Evolutionary conservation across 495 filamentous ascomycete genomes (phyloP).

Genomic region (Aspergillus diversus): DNA sequence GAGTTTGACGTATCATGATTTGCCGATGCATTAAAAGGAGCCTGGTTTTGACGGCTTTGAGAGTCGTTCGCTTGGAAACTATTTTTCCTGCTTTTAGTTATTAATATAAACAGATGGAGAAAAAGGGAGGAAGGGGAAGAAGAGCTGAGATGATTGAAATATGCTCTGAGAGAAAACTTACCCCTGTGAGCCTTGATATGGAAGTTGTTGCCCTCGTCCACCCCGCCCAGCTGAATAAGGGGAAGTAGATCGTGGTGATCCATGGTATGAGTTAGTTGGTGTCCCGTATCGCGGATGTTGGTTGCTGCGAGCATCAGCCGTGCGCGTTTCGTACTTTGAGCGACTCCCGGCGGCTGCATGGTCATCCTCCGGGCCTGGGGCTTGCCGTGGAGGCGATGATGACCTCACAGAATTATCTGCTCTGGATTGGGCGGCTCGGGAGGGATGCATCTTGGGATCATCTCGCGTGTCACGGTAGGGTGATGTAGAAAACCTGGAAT

Average conservation of each 20-base stretch:
- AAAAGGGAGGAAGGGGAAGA: conserved; percentile 8
- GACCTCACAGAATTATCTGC: conserved; percentile 34
- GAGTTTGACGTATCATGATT: conserved; percentile 53
- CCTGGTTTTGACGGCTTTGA: conserved; percentile 57
- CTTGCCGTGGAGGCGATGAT: conserved; percentile 45
- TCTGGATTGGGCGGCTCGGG: conserved; percentile 32
- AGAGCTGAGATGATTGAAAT: neutral
- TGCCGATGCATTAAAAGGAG: conserved; percentile 54
- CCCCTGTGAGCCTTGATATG: conserved; percentile 63
- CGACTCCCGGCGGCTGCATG: conserved; percentile 30
- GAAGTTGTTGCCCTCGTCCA: conserved; percentile 53
- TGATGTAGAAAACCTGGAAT: conserved; percentile 37
- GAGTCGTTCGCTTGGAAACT: conserved; percentile 48
- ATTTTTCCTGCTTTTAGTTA: conserved; percentile 42
- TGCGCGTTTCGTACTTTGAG: conserved; percentile 40
- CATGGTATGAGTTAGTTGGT: conserved; percentile 64
- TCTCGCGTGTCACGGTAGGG: conserved; percentile 30
- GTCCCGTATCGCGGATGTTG: conserved; percentile 49
- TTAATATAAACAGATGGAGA: conserved; percentile 28
- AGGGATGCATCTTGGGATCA: conserved; percentile 38
- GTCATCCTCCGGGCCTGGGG: conserved; percentile 40
- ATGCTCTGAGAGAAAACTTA: conserved; percentile 38
- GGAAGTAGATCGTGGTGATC: conserved; percentile 68
- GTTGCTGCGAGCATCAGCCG: conserved; percentile 35
- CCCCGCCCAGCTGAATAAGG: conserved; percentile 62